These are phyloP conservation scores for Alisma plantagoaquatica DNA, from an alignment of 106 monocot genomes.

Conservation along the genomic window DNA sequence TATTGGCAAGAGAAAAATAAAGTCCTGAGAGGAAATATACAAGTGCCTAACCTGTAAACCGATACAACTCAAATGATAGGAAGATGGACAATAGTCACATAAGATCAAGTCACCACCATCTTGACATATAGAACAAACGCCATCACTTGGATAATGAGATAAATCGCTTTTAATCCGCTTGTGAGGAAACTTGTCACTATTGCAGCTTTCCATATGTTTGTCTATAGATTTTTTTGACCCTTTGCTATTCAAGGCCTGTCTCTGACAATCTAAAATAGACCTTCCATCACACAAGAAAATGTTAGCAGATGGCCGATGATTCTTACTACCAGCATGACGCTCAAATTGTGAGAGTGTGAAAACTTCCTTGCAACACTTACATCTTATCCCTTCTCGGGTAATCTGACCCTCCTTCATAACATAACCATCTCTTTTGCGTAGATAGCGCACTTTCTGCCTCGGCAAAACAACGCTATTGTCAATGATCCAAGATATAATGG, in stretches of 20 bases:
- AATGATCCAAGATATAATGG: conserved; percentile 48
- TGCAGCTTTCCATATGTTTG: no score
- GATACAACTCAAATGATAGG: conserved; percentile 49
- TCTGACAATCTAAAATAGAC: conserved; percentile 46
- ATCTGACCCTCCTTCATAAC: conserved; percentile 40
- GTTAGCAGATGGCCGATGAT: conserved; percentile 25
- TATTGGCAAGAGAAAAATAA: no score
- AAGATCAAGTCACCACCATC: conserved; percentile 53
- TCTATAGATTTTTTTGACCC: conserved; percentile 15
- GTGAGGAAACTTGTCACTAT: conserved; percentile 17
- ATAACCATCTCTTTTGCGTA: conserved; percentile 20
- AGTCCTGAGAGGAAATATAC: not conserved
- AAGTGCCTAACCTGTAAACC: conserved; percentile 35
- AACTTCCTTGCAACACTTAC: conserved; percentile 46
- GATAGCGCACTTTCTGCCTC: conserved; percentile 42
- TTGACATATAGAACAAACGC: conserved; percentile 54
- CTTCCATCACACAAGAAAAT: conserved; percentile 58
- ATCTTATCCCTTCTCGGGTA: conserved; percentile 49
- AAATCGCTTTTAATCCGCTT: conserved; percentile 25
- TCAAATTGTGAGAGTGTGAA: conserved; percentile 36
- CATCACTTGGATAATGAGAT: conserved; percentile 27
- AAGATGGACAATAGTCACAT: conserved; percentile 68
- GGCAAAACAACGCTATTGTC: conserved; percentile 44
- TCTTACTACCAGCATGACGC: conserved; percentile 43
- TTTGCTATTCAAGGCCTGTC: conserved; percentile 19